These are phyloP conservation scores for Carallia pectinifolia DNA, from an alignment of 345 rosid genomes.

Conservation along the genomic window DNA sequence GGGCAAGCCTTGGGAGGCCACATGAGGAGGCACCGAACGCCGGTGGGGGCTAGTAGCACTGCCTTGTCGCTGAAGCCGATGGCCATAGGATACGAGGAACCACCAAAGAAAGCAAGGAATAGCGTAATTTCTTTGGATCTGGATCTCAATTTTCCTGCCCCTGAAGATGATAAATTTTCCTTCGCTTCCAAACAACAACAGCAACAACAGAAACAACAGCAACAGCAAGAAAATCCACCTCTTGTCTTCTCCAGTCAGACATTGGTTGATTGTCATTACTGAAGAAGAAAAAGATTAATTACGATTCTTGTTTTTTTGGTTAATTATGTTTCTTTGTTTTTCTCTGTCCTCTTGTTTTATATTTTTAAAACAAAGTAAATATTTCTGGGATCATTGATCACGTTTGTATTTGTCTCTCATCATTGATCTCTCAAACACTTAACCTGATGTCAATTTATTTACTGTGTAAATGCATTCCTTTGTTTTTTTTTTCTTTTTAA, in stretches of 20 bases:
- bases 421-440: slow-evolving; percentile 3
- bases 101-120: slow-evolving; percentile 44
- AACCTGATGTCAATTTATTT: background rate
- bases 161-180: slow-evolving; percentile 62
- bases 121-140: slow-evolving; percentile 55
- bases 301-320: too few relatives aligned
- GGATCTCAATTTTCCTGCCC: slow-evolving; percentile 97
- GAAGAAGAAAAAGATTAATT: slow-evolving; percentile 17
- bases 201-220: slow-evolving; percentile 23
- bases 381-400: background rate
- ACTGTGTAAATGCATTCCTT: too few relatives aligned
- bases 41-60: slow-evolving; percentile 24
- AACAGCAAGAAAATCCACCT: slow-evolving; percentile 43
- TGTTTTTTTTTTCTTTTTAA: background rate
- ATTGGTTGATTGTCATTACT: slow-evolving; percentile 97
- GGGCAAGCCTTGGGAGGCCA: slow-evolving; percentile 59
- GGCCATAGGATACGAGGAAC: slow-evolving; percentile 34
- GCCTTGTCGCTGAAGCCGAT: slow-evolving; percentile 46
- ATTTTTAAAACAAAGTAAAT: background rate
- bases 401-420: too few relatives aligned
- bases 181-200: slow-evolving; percentile 58
- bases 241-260: slow-evolving; percentile 69
- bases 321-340: background rate
- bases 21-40: slow-evolving; percentile 63
- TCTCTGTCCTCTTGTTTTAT: background rate